Percentiles rank a stretch among this genome's conserved stretches.
These are phyloP conservation scores for Sarocladium kiliense DNA, from an alignment of 2,329 filamentous ascomycete genomes.

Conservation along the genomic window DNA sequence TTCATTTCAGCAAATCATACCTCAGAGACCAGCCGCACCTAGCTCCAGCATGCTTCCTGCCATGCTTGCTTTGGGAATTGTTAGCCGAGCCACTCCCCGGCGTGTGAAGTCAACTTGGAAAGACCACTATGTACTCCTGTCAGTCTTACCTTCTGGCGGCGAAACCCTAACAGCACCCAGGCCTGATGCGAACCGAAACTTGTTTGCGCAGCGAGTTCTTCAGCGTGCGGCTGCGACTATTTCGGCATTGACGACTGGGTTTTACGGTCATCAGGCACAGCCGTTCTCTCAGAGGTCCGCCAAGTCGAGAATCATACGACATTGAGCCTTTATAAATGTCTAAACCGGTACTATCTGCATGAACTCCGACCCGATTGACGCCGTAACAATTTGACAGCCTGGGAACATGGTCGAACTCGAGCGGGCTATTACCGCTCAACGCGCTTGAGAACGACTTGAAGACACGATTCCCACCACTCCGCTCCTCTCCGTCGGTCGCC, in stretches of 20 bases:
- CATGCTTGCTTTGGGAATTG: slow-evolving; percentile 6
- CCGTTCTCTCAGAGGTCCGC: no score
- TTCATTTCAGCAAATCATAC: neutral
- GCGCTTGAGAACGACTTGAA: no score
- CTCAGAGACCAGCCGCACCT: neutral
- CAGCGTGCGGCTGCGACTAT: no score
- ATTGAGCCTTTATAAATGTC: neutral
- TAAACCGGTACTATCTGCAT: neutral
- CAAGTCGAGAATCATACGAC: neutral
- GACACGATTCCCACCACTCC: neutral
- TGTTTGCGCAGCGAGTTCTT: neutral
- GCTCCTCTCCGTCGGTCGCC: neutral
- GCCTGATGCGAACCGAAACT: no score
- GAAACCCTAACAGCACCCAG: no score
- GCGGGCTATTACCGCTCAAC: neutral
- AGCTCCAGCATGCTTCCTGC: neutral
- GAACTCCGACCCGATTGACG: neutral
- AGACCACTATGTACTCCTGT: neutral
- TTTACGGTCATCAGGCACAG: no score
- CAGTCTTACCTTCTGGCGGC: no score
- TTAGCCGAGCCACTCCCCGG: slow-evolving; percentile 8
- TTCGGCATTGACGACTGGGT: no score
- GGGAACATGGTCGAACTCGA: neutral
- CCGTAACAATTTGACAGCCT: neutral
- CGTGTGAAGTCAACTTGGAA: neutral